A percentile compares a stretch with the other conserved stretches of the same genome.
Evolutionary conservation across 441 rosid species (phyloP).

Genomic region (Macaranga tanarius): DNA sequence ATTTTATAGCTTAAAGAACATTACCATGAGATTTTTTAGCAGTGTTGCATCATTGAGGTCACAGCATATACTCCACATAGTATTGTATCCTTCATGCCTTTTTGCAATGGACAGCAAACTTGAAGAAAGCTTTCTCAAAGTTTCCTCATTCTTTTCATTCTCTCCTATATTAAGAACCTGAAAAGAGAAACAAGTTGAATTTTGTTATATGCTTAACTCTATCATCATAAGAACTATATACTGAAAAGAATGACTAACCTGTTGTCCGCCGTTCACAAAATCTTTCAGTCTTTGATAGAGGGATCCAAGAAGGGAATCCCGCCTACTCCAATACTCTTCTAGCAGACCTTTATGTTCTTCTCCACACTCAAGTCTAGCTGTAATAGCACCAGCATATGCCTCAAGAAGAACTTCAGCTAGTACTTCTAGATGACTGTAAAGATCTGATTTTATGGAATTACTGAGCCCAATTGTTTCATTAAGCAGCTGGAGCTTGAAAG

Average conservation of each 20-base stretch:
- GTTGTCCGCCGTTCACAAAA: constrained; percentile 42
- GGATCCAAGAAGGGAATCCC: constrained; percentile 69
- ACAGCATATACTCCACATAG: constrained; percentile 84
- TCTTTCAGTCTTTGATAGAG: constrained; percentile 69
- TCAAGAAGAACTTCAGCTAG: constrained; percentile 76
- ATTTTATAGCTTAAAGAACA: constrained; percentile 9
- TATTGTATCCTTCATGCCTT: constrained; percentile 76
- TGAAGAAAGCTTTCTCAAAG: constrained; percentile 59
- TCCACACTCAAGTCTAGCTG: constrained; percentile 67
- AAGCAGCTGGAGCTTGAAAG: constrained; percentile 65
- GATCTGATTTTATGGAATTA: constrained; percentile 56
- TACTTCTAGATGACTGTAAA: constrained; percentile 58
- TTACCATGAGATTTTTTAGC: constrained; percentile 83
- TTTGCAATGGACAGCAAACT: constrained; percentile 71
- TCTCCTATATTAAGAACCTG: constrained; percentile 51
- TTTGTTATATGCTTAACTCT: constrained; percentile 10
- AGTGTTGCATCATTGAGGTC: constrained; percentile 79
- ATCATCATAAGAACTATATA: constrained; percentile 11
- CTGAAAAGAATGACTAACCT: constrained; percentile 44
- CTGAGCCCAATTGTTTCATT: constrained; percentile 56
- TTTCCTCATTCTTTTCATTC: constrained; percentile 42
- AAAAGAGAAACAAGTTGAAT: constrained; percentile 25
- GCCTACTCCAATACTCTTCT: constrained; percentile 75
- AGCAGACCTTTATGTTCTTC: constrained; percentile 70
- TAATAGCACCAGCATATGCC: constrained; percentile 62